These are phyloP conservation scores for Plasmodium falciparum DNA, from an alignment of 169 alveolate genomes.

Conservation along the genomic window DNA sequence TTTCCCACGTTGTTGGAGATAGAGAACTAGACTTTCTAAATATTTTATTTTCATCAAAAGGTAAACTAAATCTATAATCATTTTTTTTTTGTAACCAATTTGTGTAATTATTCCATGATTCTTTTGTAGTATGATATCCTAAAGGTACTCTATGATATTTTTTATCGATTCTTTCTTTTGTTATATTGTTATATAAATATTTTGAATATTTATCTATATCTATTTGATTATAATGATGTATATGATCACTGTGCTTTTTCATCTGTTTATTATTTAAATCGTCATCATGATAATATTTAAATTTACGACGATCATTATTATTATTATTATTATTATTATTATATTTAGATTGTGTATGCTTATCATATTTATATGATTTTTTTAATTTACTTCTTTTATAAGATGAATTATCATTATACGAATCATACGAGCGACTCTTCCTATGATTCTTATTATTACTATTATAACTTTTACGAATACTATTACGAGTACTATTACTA, in stretches of 20 bases:
- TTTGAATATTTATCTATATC: conserved; percentile 12
- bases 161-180: conserved; percentile 56
- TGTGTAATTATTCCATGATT: conserved; percentile 55
- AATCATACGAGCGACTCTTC: too few species aligned
- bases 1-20: conserved; percentile 71
- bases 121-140: conserved; percentile 64
- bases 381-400: too few species aligned
- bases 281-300: conserved; percentile 7
- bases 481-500: too few species aligned
- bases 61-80: conserved; percentile 45
- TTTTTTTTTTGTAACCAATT: conserved; percentile 70
- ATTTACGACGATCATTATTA: not conserved
- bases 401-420: too few species aligned
- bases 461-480: too few species aligned
- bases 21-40: conserved; percentile 51
- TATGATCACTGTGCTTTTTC: not conserved
- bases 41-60: conserved; percentile 63
- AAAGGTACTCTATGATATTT: conserved; percentile 46
- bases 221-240: not conserved
- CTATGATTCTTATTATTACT: too few species aligned
- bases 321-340: not conserved
- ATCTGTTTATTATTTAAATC: not conserved
- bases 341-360: too few species aligned
- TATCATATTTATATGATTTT: too few species aligned
- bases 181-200: conserved; percentile 50